These are phyloP conservation scores for Solanum peruvianum DNA, from an alignment of 257 asterid genomes.

Conservation along the genomic window DNA sequence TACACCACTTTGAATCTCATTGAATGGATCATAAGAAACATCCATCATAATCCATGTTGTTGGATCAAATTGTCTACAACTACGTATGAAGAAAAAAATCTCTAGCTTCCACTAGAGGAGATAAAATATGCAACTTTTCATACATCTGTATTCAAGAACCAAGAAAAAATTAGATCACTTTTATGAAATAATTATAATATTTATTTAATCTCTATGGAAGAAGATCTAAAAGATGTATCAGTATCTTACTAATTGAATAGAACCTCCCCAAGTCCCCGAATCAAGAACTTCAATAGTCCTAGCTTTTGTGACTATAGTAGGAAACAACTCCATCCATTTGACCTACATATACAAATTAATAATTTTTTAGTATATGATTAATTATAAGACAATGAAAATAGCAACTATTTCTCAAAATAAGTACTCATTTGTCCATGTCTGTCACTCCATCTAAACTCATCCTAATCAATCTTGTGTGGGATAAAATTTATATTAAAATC, in stretches of 20 bases:
- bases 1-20: conserved; percentile 22
- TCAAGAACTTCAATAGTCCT: conserved; percentile 36
- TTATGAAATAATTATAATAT: not conserved
- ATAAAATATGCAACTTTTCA: conserved; percentile 15
- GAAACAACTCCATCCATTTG: conserved; percentile 55
- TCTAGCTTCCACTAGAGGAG: conserved; percentile 31
- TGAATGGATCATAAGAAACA: conserved; percentile 37
- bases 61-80: conserved; percentile 31
- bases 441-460: not conserved
- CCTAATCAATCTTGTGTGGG: not conserved
- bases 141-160: conserved; percentile 34
- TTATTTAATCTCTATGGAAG: not conserved
- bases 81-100: conserved; percentile 52
- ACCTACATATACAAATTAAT: conserved; percentile 16
- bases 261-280: conserved; percentile 31
- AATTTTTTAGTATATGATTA: not conserved
- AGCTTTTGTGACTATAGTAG: conserved; percentile 42
- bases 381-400: not conserved
- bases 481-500: not conserved
- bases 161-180: not conserved
- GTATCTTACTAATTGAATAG: conserved; percentile 8
- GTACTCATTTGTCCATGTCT: not conserved
- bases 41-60: conserved; percentile 55
- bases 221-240: not conserved
- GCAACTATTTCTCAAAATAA: not conserved